Percentiles rank a stretch among this genome's conserved stretches.
Conservation (phyloP, 1,284 basidiomycete species). For the Malassezia pachydermatis region DNA sequence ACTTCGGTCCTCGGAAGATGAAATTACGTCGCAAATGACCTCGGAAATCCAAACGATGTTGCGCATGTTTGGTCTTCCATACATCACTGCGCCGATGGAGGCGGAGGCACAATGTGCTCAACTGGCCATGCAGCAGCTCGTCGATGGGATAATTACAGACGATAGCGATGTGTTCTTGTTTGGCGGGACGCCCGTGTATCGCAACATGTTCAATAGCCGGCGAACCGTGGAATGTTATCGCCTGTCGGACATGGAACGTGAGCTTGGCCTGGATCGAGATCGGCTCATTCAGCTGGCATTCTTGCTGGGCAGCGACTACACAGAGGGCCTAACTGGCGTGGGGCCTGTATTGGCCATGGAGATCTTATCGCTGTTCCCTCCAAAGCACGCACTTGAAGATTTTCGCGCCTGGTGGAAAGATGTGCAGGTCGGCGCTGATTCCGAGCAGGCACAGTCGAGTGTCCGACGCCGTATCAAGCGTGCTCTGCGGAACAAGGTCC, state of each 20-base stretch:
- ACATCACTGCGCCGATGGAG: slow-evolving; percentile 95
- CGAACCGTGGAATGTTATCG: slow-evolving; percentile 97
- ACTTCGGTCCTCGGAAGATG: slow-evolving; percentile 85
- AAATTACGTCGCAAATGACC: slow-evolving; percentile 88
- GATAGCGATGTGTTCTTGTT: slow-evolving; percentile 99
- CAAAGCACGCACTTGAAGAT: slow-evolving; percentile 63
- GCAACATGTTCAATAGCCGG: slow-evolving; percentile 99
- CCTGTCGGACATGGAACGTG: slow-evolving; percentile 69
- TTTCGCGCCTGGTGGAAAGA: slow-evolving; percentile 92
- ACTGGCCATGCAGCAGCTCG: slow-evolving; percentile 70
- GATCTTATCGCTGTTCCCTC: slow-evolving; percentile 31
- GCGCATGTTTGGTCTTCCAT: slow-evolving; percentile 89
- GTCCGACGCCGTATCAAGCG: slow-evolving; percentile 42
- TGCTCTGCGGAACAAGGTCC: slow-evolving; percentile 54
- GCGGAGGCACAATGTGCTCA: slow-evolving; percentile 98
- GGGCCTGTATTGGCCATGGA: slow-evolving; percentile 97
- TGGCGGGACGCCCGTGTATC: slow-evolving; percentile 82
- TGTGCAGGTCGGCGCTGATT: slow-evolving; percentile 83
- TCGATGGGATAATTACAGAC: slow-evolving; percentile 96
- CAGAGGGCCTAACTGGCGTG: slow-evolving; percentile 84
- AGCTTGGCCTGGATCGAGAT: slow-evolving; percentile 76
- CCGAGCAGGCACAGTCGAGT: slow-evolving; percentile 53
- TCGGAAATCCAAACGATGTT: slow-evolving; percentile 77
- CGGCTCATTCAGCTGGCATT: slow-evolving; percentile 82
- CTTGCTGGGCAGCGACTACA: slow-evolving; percentile 91